Base-by-base conservation (phyloP, 2,329 filamentous ascomycete species). In the Lachnellula willkommii region DNA sequence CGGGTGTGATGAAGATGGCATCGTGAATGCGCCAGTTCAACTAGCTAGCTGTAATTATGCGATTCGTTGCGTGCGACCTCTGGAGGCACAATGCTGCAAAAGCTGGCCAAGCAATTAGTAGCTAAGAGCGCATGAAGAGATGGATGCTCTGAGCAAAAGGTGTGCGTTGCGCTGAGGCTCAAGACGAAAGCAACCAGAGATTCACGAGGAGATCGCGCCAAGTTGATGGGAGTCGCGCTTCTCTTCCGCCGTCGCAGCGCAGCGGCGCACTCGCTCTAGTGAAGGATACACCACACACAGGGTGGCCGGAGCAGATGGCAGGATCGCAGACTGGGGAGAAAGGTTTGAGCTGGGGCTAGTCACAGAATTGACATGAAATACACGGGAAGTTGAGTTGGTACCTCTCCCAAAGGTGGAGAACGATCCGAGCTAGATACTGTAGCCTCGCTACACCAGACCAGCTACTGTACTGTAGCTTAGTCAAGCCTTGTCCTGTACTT, bases 1-100 rank as follows among this genome's bases (percentile, higher is more conserved):
- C 1, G 90, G 90, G 65, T 92, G 85, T 56, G 87, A 77, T 14
- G 87, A 79, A 15, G 78, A 75, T 53, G 89, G 88, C 91, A 96
- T 96, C 28, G 67, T 79, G 66, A 20, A 45, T 45, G 20, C 42
- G 20, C 12, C 12, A 45, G 42, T 14, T 22, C 39, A 15, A 15
- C 15, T 20, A n/a, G 15, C 15, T 32, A 20, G 39, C 15, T 42
- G 9, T 7, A 15, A 20, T 42, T 42, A 12, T 42, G 39, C 39
- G 15, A 15, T 42, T 20, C 15, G 39, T 15, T 42, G 15, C 15
- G 9, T 42, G 1, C 15, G 6, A 42, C 15, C 15, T n/a, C 39
- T 17, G 6, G 15, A 45, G n/a, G 42, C 20, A 22, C 42, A 24
- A 45, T 17, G 20, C 20, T 14, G 42, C 42, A 20, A 24, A 45